Base-by-base conservation (phyloP, 257 asterid species). In the Perilla frutescens region DNA sequence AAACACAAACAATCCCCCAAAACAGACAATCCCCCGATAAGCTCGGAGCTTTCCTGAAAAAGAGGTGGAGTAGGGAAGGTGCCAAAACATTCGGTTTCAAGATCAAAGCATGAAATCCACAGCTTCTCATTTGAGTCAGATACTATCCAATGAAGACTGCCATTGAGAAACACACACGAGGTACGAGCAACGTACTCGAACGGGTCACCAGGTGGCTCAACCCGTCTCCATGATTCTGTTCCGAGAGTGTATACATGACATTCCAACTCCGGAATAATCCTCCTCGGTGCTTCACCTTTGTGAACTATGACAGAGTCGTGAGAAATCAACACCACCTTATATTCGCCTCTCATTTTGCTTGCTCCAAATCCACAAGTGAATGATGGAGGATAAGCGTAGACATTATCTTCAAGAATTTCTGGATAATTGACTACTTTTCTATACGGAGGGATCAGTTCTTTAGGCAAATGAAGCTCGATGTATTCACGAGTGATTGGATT, bases 201-300 rank as follows among this genome's bases (percentile, higher is more conserved):
- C 12, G 0, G 7, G 43, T 43, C 57, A 29, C 70, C 43, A 5
- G 26, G 26, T 20, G 70, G 20, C 1, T 44, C 41, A 10, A 63
- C 54, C 0, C 40, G 9, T 9, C 69, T 63, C 69, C 69, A 63
- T 7, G 71, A 44, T 1, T 69, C 81, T 8, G 77, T 74, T 66
- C 91, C 91, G 32, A 84, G 62, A 1, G 89, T 79, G 72, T 78
- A 75, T 55, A 84, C 79, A 7, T 68, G 53, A 49, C 81, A 78
- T 7, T 71, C 75, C 6, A 73, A 56, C 7, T 56, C n/a, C 2
- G 69, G 69, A 20, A 63, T 44, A 3, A 5, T 44, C 55, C 66
- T 56, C 1, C 40, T 61, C 31, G 7, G 49, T 2, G 14, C 31
- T 0, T 47, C 12, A 2, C 5, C 15, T 6, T 13, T 62, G 2